Evolutionary conservation across 164 flowering plant species (phyloP), one percentile per base, ranked within the genome.

Genomic region (Vitis labrusca): DNA sequence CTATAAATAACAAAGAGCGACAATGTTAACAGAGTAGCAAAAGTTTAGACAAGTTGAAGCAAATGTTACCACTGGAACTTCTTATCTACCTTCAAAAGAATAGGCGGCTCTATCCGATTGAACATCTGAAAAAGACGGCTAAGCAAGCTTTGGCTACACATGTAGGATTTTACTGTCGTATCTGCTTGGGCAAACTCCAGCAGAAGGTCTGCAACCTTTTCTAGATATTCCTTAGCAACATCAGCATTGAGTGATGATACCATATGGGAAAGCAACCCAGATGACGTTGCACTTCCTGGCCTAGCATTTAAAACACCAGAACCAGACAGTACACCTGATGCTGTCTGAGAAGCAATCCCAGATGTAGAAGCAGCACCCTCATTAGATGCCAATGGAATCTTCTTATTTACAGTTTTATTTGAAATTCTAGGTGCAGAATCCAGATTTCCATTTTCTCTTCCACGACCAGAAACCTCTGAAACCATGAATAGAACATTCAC

Each of bases 121-220:
- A 96, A 89, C 99, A 96, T 96, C 81, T 89, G 97, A 71, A 96
- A 93, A 75, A 96, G 97, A 63, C 99, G 97, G 69, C 85, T 87
- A 56, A 96, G 96, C 83, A 96, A 84, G 72, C 99, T 91, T 77
- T 84, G 98, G 80, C 88, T 91, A 74, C 97, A 96, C 99, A 96
- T 96, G 78, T 80, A 88, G 2, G 87, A 87, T 77, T 96, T 96
- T 9, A 96, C 98, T 55, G 90, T 82, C 61, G 98, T 83, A 79
- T 96, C 98, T 29, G 99, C 93, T 71, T 75, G 83, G 27, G 99
- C 81, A 85, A 96, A 96, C 84, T 90, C 93, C 69, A 96, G 91
- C 55, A 96, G 80, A 70, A 96, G 95, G 69, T 93, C 98, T 19
- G 99, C 91, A 66, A 93, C 97, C 78, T 93, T 96, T 77, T 91